A percentile compares a stretch with the other conserved stretches of the same genome.
phyloP scores from a whole-genome alignment of 1,139 yeast genomes.

The Scheffersomyces cryptocercus region DNA sequence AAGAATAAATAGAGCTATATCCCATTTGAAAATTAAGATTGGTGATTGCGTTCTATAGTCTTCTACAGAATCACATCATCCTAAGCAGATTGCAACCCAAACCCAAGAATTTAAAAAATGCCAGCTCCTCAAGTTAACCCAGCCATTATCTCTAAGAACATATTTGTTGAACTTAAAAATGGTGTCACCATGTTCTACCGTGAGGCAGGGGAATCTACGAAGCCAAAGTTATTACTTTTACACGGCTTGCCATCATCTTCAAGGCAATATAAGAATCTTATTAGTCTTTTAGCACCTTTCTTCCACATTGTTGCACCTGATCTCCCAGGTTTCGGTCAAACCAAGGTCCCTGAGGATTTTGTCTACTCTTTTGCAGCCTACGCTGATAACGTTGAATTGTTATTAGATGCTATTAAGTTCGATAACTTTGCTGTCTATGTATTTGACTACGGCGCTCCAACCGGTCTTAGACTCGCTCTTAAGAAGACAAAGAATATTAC shows the following conservation, averaged over 20 bases:
- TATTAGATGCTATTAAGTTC: conserved; percentile 27
- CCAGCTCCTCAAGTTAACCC: conserved; percentile 1
- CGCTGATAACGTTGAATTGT: conserved; percentile 29
- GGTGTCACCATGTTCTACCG: conserved; percentile 34
- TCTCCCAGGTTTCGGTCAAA: conserved; percentile 44
- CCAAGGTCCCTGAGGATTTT: conserved; percentile 26
- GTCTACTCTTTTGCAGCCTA: conserved; percentile 31
- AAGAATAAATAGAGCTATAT: too few relatives aligned
- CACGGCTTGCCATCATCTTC: conserved; percentile 50
- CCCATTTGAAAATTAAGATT: too few relatives aligned
- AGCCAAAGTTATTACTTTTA: conserved; percentile 35
- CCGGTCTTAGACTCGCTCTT: conserved; percentile 36
- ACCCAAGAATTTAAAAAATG: background rate
- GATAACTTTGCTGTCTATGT: conserved; percentile 32
- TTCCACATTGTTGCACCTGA: conserved; percentile 47
- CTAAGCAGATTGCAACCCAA: too few relatives aligned
- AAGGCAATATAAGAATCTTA: conserved; percentile 33
- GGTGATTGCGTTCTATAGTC: too few relatives aligned
- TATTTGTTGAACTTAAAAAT: conserved; percentile 2
- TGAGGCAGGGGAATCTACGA: conserved; percentile 33
- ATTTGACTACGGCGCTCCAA: conserved; percentile 48
- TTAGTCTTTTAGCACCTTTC: conserved; percentile 32
- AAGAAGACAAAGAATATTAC: conserved; percentile 26
- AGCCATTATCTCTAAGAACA: background rate
- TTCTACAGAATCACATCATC: too few relatives aligned